Evolutionary conservation across 345 rosid genomes (phyloP).

Genomic region (Sonneratia caseolaris): DNA sequence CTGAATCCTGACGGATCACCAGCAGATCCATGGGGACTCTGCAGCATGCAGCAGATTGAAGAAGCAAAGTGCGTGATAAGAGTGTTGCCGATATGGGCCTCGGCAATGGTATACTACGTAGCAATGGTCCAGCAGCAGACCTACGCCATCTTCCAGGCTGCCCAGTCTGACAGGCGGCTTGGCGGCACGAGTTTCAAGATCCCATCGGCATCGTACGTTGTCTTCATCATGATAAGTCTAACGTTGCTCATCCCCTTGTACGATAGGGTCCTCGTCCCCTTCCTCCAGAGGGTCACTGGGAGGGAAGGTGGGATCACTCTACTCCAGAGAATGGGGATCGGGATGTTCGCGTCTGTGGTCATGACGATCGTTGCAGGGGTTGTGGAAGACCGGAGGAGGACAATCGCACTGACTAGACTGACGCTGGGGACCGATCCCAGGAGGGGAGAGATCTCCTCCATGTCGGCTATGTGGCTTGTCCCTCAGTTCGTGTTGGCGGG

Average conservation of each 20-base stretch:
- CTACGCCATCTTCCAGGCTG: slow-evolving; percentile 39
- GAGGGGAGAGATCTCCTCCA: slow-evolving; percentile 37
- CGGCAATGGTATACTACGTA: slow-evolving; percentile 22
- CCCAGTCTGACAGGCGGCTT: slow-evolving; percentile 29
- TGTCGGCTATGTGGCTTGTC: slow-evolving; percentile 32
- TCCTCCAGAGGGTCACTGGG: slow-evolving; percentile 21
- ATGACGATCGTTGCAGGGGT: slow-evolving; percentile 28
- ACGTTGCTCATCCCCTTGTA: slow-evolving; percentile 36
- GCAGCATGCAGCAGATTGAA: slow-evolving; percentile 52
- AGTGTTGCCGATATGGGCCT: slow-evolving; percentile 36
- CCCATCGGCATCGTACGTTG: slow-evolving; percentile 34
- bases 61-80: slow-evolving; percentile 37
- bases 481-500: slow-evolving; percentile 39
- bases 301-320: slow-evolving; percentile 40
- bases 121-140: slow-evolving; percentile 34
- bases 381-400: slow-evolving; percentile 31
- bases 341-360: slow-evolving; percentile 18
- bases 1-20: slow-evolving; percentile 36
- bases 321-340: slow-evolving; percentile 40
- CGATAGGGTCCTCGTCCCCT: slow-evolving; percentile 32
- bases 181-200: slow-evolving; percentile 21
- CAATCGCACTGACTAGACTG: slow-evolving; percentile 30
- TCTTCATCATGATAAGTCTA: slow-evolving; percentile 36
- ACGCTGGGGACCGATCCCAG: slow-evolving; percentile 26
- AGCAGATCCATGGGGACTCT: slow-evolving; percentile 38